Percentiles rank a stretch among this genome's conserved stretches.
These are phyloP conservation scores for Fusarium solani-melongenae DNA, from an alignment of 2,329 filamentous ascomycete genomes.

Conservation along the genomic window DNA sequence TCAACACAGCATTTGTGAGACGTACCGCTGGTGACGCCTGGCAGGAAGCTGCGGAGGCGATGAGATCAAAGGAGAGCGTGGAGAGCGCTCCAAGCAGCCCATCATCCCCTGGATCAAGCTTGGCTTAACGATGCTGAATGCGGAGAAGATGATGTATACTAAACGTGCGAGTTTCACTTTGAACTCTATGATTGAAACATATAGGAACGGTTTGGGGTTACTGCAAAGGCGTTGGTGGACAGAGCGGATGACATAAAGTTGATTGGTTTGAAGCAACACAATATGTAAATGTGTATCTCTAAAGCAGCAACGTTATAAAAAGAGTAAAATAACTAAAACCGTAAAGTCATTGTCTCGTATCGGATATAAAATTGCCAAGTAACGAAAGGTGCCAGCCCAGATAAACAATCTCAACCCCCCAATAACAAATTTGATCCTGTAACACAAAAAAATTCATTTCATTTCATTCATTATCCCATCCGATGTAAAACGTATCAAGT, in stretches of 20 bases:
- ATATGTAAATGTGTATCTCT: slow-evolving; percentile 13
- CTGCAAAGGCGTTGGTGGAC: slow-evolving; percentile 20
- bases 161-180: background rate
- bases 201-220: slow-evolving; percentile 3
- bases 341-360: slow-evolving; percentile 5
- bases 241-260: slow-evolving; percentile 15
- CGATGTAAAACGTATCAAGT: background rate
- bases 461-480: background rate
- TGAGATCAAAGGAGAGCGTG: slow-evolving; percentile 21
- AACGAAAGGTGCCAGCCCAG: slow-evolving; percentile 7
- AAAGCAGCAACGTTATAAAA: background rate
- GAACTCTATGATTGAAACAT: slow-evolving; percentile 7
- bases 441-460: background rate
- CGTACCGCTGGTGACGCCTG: slow-evolving; percentile 66
- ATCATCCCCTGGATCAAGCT: slow-evolving; percentile 24
- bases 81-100: slow-evolving; percentile 28
- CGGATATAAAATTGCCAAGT: background rate
- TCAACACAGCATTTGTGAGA: slow-evolving; percentile 72
- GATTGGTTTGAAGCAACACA: background rate
- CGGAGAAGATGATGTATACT: slow-evolving; percentile 13
- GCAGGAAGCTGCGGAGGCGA: slow-evolving; percentile 44
- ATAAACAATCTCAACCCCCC: background rate
- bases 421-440: background rate
- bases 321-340: background rate
- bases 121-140: slow-evolving; percentile 8